A percentile compares a stretch with the other conserved stretches of the same genome.
phyloP scores from a whole-genome alignment of 2,329 filamentous ascomycete genomes.

The Myotisia sp. region DNA sequence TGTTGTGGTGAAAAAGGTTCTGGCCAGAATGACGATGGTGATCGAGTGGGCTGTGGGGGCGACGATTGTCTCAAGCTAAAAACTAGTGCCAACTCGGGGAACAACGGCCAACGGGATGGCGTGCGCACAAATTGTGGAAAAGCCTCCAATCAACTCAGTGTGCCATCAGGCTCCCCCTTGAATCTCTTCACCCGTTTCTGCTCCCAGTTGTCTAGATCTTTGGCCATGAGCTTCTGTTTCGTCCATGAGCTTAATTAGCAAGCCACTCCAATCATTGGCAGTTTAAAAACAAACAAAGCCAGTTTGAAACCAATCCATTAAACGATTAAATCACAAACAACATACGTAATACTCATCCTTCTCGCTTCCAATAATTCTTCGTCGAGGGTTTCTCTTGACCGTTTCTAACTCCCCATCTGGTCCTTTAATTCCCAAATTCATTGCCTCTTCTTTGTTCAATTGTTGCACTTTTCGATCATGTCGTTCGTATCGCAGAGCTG shows the following conservation, averaged over 20 bases:
- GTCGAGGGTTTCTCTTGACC: conserved; percentile 32
- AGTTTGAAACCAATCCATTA: neutral
- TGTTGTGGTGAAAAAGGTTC: no score
- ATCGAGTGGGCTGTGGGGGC: no score
- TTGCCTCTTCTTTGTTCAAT: conserved; percentile 69
- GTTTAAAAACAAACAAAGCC: conserved; percentile 1
- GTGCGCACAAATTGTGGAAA: no score
- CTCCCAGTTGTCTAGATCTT: conserved; percentile 92
- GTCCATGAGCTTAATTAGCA: conserved; percentile 3
- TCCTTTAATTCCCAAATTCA: conserved; percentile 62
- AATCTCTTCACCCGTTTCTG: conserved; percentile 86
- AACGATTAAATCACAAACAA: conserved; percentile 2
- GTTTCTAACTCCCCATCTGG: conserved; percentile 71
- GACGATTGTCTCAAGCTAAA: no score
- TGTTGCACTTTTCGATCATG: conserved; percentile 81
- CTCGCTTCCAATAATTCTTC: conserved; percentile 29
- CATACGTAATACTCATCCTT: conserved; percentile 36
- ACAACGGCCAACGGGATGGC: no score
- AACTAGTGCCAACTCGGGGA: no score
- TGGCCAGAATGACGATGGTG: no score
- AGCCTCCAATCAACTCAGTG: conserved; percentile 42
- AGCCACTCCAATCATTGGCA: neutral
- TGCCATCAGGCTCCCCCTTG: conserved; percentile 77
- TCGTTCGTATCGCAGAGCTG: conserved; percentile 83
- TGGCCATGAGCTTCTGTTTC: conserved; percentile 66